Conservation (phyloP, 2,329 filamentous ascomycete species). For the Aciculosporium take region DNA sequence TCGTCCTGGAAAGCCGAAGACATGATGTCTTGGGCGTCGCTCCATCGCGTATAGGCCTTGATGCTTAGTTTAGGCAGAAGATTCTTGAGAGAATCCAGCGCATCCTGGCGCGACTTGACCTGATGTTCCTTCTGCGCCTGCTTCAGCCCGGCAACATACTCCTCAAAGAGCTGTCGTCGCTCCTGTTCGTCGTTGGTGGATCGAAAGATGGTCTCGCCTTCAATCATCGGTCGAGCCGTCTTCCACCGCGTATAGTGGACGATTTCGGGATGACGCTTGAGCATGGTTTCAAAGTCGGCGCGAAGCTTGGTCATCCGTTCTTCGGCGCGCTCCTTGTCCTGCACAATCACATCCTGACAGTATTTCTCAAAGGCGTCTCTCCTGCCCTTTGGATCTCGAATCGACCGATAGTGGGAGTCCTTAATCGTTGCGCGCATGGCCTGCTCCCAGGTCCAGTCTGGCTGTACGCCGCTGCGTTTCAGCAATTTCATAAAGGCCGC, state of each 20-base stretch:
- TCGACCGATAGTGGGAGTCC: conserved; percentile 81
- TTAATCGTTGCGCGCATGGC: conserved; percentile 74
- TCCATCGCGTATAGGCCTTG: conserved; percentile 90
- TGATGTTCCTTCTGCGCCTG: conserved; percentile 68
- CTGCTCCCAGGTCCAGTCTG: conserved; percentile 88
- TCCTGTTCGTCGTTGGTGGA: conserved; percentile 80
- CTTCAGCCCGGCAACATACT: conserved; percentile 77
- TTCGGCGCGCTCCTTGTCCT: conserved; percentile 90
- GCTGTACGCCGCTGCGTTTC: conserved; percentile 69
- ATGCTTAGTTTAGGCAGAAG: conserved; percentile 69
- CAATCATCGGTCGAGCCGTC: conserved; percentile 84
- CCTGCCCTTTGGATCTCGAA: conserved; percentile 84
- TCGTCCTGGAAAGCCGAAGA: conserved; percentile 66
- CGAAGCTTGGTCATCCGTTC: conserved; percentile 85
- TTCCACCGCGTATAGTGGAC: conserved; percentile 96
- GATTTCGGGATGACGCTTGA: conserved; percentile 92
- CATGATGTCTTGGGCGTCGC: conserved; percentile 72
- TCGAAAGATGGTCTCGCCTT: conserved; percentile 89
- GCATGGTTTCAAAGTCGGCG: conserved; percentile 89
- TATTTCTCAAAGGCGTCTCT: conserved; percentile 91
- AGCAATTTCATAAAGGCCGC: conserved; percentile 85
- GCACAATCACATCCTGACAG: conserved; percentile 71
- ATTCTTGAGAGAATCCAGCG: conserved; percentile 68
- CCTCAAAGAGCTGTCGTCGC: conserved; percentile 79
- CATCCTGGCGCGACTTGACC: conserved; percentile 55